Base-by-base conservation (phyloP, 805 yeast species). In the Torulaspora franciscae region DNA sequence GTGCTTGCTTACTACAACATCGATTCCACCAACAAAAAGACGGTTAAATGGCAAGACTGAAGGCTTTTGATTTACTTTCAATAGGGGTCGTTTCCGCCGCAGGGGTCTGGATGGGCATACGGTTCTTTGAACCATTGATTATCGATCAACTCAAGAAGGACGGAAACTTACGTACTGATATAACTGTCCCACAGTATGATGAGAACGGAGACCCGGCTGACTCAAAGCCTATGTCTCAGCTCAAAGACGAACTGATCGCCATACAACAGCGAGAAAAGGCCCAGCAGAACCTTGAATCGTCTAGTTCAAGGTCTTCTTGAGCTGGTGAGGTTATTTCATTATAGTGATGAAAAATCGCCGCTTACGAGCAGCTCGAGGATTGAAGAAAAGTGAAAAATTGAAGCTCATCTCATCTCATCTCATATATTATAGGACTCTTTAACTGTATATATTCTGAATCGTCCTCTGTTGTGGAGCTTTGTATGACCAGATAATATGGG, bases 61-160 rank as follows among this genome's bases (percentile, higher is more conserved):
- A 55, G 46, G 61, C 56, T 6, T 59, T 58, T 35, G 66, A 63
- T 37, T 40, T 57, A 8, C 42, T 56, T 2, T 55, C 66, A 0
- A 45, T 63, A 3, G 54, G 51, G 0, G 42, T 64, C 19, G 59
- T 64, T 3, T 49, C 59, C 3, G 52, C 61, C 6, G 69, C 66
- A 3, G 80, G 81, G 3, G 67, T 73, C 3, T 76, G 74, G 54
- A 68, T 75, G 14, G 74, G 74, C 42, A 51, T 78, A 45, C 77
- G 74, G 58, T 85, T 85, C 65, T 85, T 86, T 70, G 81, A 81
- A 54, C 95, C 95, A 2, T 61, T 85, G 13, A 75, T 85, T 3
- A 74, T 84, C 25, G 89, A 81, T 37, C 82, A 75, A 50, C 69
- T 85, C 47, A 71, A 73, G 54, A 76, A 79, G 56, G 88, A 83